These are phyloP conservation scores for Alternaria arborescens DNA, from an alignment of 2,329 filamentous ascomycete species.

Conservation along the genomic window DNA sequence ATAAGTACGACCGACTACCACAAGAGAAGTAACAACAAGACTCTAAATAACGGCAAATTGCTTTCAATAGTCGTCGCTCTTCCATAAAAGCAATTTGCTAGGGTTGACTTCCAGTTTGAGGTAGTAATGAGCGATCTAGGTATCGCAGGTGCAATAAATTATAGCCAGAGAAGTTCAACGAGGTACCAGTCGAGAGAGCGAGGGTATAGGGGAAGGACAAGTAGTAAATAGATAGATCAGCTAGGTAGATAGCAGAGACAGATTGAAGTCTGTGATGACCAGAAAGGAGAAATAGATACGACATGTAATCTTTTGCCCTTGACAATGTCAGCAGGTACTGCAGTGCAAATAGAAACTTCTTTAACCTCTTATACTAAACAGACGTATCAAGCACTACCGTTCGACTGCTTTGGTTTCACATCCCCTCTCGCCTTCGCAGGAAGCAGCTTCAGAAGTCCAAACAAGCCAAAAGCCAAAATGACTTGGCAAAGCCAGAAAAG, in stretches of 20 bases:
- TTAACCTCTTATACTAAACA: not conserved
- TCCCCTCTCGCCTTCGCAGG: conserved; percentile 37
- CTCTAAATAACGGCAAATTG: not conserved
- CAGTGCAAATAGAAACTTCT: rapidly evolving
- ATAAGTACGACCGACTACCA: not conserved
- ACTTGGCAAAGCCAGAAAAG: conserved; percentile 70
- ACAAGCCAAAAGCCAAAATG: conserved; percentile 29
- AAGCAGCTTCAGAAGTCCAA: conserved; percentile 27
- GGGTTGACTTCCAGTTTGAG: not conserved
- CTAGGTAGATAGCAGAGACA: not conserved
- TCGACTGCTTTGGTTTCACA: not conserved
- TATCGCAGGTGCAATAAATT: not conserved
- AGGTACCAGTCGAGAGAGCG: not conserved
- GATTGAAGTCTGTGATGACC: not conserved
- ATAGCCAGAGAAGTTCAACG: not conserved
- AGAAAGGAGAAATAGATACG: not conserved
- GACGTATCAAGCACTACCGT: not conserved
- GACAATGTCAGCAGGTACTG: too few species aligned
- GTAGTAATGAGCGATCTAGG: not conserved
- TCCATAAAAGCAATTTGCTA: not conserved
- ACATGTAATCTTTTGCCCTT: not conserved
- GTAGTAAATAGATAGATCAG: not conserved
- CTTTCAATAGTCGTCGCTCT: not conserved
- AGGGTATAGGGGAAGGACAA: not conserved
- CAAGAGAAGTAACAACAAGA: not conserved